These are phyloP conservation scores for Quercus bicolor DNA, from an alignment of 306 rosid genomes.

Conservation along the genomic window DNA sequence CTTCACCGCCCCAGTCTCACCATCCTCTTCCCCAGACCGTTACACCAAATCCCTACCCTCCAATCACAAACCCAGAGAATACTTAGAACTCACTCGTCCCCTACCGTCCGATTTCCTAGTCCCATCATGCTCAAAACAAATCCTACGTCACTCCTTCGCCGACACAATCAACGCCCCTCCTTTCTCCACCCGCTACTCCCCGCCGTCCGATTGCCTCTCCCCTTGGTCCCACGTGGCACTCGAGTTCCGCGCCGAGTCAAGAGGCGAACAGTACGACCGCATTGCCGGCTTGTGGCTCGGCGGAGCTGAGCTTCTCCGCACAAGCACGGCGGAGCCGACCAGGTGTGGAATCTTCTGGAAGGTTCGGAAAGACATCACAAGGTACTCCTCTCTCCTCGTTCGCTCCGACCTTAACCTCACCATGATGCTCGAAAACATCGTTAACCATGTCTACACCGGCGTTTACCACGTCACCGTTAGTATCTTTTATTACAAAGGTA, in stretches of 20 bases:
- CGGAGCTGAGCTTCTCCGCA: slow-evolving; percentile 74
- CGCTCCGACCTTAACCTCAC: slow-evolving; percentile 43
- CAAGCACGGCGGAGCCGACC: slow-evolving; percentile 77
- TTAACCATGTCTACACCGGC: slow-evolving; percentile 56
- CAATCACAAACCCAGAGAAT: slow-evolving; percentile 20
- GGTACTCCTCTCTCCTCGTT: slow-evolving; percentile 51
- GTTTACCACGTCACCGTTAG: slow-evolving; percentile 56
- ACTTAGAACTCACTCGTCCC: slow-evolving; percentile 60
- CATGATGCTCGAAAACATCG: slow-evolving; percentile 74
- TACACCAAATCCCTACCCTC: slow-evolving; percentile 21
- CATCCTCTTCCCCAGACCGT: slow-evolving; percentile 39
- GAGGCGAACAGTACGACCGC: slow-evolving; percentile 80
- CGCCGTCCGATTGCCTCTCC: slow-evolving; percentile 48
- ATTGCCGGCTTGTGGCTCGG: slow-evolving; percentile 73
- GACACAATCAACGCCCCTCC: slow-evolving; percentile 68
- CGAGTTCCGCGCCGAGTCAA: slow-evolving; percentile 45
- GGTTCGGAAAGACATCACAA: slow-evolving; percentile 66
- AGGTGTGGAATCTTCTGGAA: slow-evolving; percentile 58
- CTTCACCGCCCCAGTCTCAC: slow-evolving; percentile 12
- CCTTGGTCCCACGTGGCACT: slow-evolving; percentile 63
- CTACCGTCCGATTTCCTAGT: slow-evolving; percentile 34
- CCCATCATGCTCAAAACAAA: slow-evolving; percentile 49
- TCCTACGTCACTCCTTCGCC: slow-evolving; percentile 64
- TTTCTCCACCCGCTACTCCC: slow-evolving; percentile 47
- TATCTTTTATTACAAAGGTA: slow-evolving; percentile 32